These are phyloP conservation scores for Neolentinus lepideus DNA, from an alignment of 1,284 basidiomycete species.

Conservation along the genomic window DNA sequence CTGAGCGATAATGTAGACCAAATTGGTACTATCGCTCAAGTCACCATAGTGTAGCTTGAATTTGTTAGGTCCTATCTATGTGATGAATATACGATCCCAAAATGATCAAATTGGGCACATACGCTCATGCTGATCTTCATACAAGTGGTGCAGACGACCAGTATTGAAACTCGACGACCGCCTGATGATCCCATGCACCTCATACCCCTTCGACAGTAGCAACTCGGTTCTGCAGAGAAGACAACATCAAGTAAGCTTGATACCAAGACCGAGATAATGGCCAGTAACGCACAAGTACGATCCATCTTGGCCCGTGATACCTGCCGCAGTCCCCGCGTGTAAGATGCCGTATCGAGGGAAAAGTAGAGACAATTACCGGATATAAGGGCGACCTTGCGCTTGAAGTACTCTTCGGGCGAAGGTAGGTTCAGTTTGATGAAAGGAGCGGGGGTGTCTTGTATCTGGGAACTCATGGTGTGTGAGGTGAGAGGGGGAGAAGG, in stretches of 20 bases:
- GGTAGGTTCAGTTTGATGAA: constrained; percentile 53
- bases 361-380: constrained; percentile 50
- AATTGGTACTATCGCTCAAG: constrained; percentile 86
- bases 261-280: constrained; percentile 1
- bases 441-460: constrained; percentile 25
- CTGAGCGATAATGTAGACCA: constrained; percentile 88
- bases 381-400: constrained; percentile 85
- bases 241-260: background rate
- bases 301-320: constrained; percentile 90
- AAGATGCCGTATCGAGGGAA: constrained; percentile 4
- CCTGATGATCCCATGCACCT: constrained; percentile 90
- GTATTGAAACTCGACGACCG: constrained; percentile 94
- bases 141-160: constrained; percentile 83
- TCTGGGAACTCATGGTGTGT: constrained; percentile 1
- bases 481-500: background rate
- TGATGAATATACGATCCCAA: background rate
- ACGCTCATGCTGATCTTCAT: constrained; percentile 83
- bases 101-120: constrained; percentile 17
- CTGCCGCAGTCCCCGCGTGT: constrained; percentile 28
- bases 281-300: constrained; percentile 66
- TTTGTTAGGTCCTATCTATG: constrained; percentile 54
- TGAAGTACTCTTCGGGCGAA: constrained; percentile 70
- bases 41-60: constrained; percentile 91
- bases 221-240: constrained; percentile 60
- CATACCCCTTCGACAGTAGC: constrained; percentile 80